Conservation (phyloP, 2,329 filamentous ascomycete species). For the Neofusicoccum ribis region DNA sequence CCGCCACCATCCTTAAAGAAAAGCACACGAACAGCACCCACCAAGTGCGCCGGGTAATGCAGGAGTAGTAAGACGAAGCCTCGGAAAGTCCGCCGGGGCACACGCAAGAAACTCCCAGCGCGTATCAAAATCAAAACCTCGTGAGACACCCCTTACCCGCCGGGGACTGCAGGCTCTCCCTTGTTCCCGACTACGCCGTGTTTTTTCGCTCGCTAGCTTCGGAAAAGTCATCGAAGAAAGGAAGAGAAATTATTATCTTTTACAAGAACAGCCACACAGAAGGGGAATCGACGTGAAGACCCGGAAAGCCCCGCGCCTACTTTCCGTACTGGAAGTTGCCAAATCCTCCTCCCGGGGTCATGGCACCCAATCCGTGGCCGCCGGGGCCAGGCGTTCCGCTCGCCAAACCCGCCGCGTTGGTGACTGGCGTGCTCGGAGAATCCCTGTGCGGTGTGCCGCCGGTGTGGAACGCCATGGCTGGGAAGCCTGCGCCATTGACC, state of each 20-base stretch:
- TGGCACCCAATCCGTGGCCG: constrained; percentile 59
- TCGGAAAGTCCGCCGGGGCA: constrained; percentile 15
- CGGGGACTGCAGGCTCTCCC: neutral
- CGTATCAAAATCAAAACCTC: constrained; percentile 13
- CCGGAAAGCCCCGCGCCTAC: neutral
- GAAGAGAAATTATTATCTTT: constrained; percentile 17
- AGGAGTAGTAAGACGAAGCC: constrained; percentile 18
- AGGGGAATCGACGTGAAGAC: neutral
- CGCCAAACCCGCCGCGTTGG: constrained; percentile 52
- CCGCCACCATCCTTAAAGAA: constrained; percentile 7
- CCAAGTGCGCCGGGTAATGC: constrained; percentile 20
- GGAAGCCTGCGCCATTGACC: constrained; percentile 34
- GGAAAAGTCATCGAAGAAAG: constrained; percentile 2
- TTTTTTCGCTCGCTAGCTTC: constrained; percentile 9
- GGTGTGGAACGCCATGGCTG: constrained; percentile 40
- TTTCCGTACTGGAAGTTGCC: constrained; percentile 60
- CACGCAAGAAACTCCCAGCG: constrained; percentile 19
- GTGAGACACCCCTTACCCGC: neutral
- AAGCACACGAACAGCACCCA: constrained; percentile 13
- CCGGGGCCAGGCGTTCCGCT: constrained; percentile 53
- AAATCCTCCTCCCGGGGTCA: constrained; percentile 79
- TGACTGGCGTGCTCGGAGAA: constrained; percentile 70
- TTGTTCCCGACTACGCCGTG: constrained; percentile 1
- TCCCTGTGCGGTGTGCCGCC: constrained; percentile 41
- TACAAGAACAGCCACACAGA: constrained; percentile 14